phyloP scores from a whole-genome alignment of 495 filamentous ascomycete genomes.

The Penicillium silybi region DNA sequence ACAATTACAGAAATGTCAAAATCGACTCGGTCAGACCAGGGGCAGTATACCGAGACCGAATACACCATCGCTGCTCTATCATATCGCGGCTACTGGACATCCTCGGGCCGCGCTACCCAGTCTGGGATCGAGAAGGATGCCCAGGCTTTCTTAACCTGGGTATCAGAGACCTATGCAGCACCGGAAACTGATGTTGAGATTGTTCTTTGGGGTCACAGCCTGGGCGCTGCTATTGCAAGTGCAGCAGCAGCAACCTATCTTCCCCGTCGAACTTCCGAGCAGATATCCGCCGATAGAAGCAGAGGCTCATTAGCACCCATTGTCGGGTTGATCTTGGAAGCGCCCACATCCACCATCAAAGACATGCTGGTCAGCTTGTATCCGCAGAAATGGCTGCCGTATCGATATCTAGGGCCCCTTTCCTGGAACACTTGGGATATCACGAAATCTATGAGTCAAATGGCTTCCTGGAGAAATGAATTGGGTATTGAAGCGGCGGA shows the following conservation, averaged over 20 bases:
- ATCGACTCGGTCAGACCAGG: slow-evolving; percentile 1
- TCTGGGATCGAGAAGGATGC: slow-evolving; percentile 62
- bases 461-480: slow-evolving; percentile 27
- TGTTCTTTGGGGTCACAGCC: slow-evolving; percentile 77
- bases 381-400: slow-evolving; percentile 79
- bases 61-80: slow-evolving; percentile 64
- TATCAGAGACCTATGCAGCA: slow-evolving; percentile 31
- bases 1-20: slow-evolving; percentile 5
- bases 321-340: slow-evolving; percentile 63
- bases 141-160: slow-evolving; percentile 55
- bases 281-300: neutral
- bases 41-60: slow-evolving; percentile 7
- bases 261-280: slow-evolving; percentile 12
- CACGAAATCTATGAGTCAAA: slow-evolving; percentile 26
- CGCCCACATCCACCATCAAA: slow-evolving; percentile 69
- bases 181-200: slow-evolving; percentile 39
- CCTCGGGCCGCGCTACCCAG: slow-evolving; percentile 63
- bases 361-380: slow-evolving; percentile 72
- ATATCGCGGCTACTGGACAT: slow-evolving; percentile 79
- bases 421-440: slow-evolving; percentile 54
- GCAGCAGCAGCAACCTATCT: slow-evolving; percentile 49
- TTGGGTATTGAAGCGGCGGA: neutral
- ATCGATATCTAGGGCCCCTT: slow-evolving; percentile 57
- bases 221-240: slow-evolving; percentile 58
- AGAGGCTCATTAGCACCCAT: slow-evolving; percentile 25